These are phyloP conservation scores for Ganoderma sinense DNA, from an alignment of 1,284 basidiomycete species.

Conservation along the genomic window DNA sequence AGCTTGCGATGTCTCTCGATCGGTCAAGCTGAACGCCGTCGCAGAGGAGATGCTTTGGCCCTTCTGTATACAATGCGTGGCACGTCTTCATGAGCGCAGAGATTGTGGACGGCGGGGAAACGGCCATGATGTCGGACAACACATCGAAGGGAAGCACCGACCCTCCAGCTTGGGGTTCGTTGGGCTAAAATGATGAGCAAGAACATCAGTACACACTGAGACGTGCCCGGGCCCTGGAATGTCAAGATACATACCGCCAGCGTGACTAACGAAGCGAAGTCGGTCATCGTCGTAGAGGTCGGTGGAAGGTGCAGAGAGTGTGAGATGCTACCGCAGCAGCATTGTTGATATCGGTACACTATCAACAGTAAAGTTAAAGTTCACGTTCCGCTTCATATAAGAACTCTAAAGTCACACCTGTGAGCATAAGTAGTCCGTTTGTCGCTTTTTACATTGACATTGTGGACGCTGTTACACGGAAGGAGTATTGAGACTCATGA, in stretches of 20 bases:
- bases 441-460: too few species aligned
- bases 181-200: background rate
- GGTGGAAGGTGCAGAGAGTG: background rate
- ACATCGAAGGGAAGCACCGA: slow-evolving; percentile 11
- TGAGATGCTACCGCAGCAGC: background rate
- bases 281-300: background rate
- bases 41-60: slow-evolving; percentile 11
- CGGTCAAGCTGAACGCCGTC: background rate
- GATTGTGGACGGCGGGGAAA: background rate
- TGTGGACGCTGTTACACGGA: too few species aligned
- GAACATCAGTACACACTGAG: background rate
- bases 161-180: background rate
- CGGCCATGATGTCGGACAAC: slow-evolving; percentile 2
- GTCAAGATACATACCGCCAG: background rate
- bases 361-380: background rate
- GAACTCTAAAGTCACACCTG: too few species aligned
- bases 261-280: background rate
- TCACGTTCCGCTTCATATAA: background rate
- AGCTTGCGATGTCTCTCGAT: background rate
- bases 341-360: background rate
- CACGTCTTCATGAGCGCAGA: slow-evolving; percentile 12
- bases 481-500: too few species aligned
- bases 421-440: too few species aligned
- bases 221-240: background rate
- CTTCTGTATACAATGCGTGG: background rate